Conservation (phyloP, 73 alveolate genomes). For the Blepharisma japonicum region DNA sequence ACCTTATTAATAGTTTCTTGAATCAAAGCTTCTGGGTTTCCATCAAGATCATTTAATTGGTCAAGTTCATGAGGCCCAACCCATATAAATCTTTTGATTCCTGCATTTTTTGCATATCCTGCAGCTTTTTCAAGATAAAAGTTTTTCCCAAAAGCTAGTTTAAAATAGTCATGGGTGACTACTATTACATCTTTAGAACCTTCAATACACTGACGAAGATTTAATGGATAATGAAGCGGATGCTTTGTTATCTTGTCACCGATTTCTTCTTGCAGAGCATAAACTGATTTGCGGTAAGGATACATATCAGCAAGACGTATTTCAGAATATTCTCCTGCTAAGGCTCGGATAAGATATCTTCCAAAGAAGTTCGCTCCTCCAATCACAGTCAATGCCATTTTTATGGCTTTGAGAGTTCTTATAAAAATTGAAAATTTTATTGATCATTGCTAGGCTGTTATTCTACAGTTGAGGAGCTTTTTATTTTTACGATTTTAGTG, state of each 20-base stretch:
- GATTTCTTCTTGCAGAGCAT: not conserved
- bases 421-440: too few species aligned
- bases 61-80: slow-evolving; percentile 7
- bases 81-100: not conserved
- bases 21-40: not conserved
- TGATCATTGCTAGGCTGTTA: too few species aligned
- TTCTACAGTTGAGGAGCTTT: too few species aligned
- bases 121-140: slow-evolving; percentile 20
- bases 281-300: slow-evolving; percentile 26
- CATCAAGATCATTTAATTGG: not conserved
- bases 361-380: slow-evolving; percentile 27
- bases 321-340: slow-evolving; percentile 21
- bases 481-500: too few species aligned
- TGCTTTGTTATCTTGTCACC: slow-evolving; percentile 4
- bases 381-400: slow-evolving; percentile 29
- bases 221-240: not conserved
- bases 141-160: slow-evolving; percentile 23
- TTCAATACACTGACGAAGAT: not conserved
- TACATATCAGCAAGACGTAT: slow-evolving; percentile 30
- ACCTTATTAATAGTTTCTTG: not conserved
- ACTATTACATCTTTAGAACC: not conserved
- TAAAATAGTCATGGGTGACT: slow-evolving; percentile 27
- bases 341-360: slow-evolving; percentile 5
- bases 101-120: not conserved
- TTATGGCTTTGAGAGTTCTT: not conserved